phyloP scores from a whole-genome alignment of 2,329 filamentous ascomycete species.

The Ophiocordyceps sinensis region DNA sequence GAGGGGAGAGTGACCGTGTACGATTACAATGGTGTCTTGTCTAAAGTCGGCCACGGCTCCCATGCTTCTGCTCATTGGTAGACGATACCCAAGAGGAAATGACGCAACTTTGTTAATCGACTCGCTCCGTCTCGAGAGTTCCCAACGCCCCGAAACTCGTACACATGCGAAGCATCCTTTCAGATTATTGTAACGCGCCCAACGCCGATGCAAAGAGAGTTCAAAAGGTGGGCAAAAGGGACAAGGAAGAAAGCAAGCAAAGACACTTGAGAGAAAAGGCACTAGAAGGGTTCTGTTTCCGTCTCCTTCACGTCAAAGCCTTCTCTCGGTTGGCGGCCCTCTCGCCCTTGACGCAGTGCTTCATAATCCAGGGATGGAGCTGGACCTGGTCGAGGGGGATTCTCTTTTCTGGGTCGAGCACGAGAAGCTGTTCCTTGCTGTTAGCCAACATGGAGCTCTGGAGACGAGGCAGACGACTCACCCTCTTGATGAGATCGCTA shows the following conservation, averaged over 20 bases:
- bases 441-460: conserved; percentile 8
- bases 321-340: conserved; percentile 36
- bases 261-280: no score
- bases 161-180: conserved; percentile 14
- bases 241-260: neutral
- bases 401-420: conserved; percentile 86
- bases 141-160: conserved; percentile 9
- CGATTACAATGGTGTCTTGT: neutral
- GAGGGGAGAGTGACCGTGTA: conserved; percentile 2
- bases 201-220: conserved; percentile 2
- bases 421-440: conserved; percentile 45
- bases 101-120: neutral
- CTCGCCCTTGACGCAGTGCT: conserved; percentile 68
- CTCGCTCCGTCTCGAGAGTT: neutral
- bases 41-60: neutral
- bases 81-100: conserved; percentile 1
- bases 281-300: neutral
- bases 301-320: conserved; percentile 4
- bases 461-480: conserved; percentile 24
- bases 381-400: conserved; percentile 82
- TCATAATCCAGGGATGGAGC: conserved; percentile 89
- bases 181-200: conserved; percentile 4
- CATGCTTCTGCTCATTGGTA: neutral
- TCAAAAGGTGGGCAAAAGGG: neutral
- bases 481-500: conserved; percentile 80